These are phyloP conservation scores for Beauveria brongniartii DNA, from an alignment of 2,329 filamentous ascomycete species.

Conservation along the genomic window DNA sequence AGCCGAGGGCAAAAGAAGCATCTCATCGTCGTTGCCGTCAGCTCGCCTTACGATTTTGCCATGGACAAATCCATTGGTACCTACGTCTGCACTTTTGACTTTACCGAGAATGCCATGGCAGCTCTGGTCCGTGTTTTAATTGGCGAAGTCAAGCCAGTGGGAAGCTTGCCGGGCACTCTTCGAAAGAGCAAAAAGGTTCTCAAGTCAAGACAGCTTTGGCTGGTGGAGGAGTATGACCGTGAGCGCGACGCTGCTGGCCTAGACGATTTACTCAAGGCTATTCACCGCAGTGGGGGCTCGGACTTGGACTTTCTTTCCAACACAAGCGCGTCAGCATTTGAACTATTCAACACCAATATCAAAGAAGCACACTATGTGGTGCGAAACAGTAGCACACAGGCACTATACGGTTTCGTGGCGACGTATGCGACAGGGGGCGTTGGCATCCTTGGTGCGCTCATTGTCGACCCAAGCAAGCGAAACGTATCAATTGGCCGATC, in stretches of 20 bases:
- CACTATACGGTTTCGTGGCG: conserved; percentile 84
- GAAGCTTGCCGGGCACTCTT: conserved; percentile 63
- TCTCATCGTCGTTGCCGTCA: conserved; percentile 83
- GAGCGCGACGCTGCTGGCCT: conserved; percentile 67
- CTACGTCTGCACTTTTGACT: conserved; percentile 93
- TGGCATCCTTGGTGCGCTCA: conserved; percentile 75
- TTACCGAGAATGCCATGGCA: conserved; percentile 84
- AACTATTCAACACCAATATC: conserved; percentile 61
- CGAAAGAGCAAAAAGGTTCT: conserved; percentile 80
- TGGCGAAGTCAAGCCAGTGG: conserved; percentile 58
- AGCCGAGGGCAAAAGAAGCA: conserved; percentile 78
- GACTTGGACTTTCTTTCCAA: conserved; percentile 62
- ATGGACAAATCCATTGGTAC: conserved; percentile 86
- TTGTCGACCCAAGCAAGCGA: conserved; percentile 79
- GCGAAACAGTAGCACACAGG: conserved; percentile 84
- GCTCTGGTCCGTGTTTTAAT: conserved; percentile 78
- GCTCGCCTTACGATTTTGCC: conserved; percentile 93
- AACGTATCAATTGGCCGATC: conserved; percentile 88
- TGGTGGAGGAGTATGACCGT: conserved; percentile 81
- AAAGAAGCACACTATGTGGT: conserved; percentile 86
- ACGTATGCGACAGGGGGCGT: conserved; percentile 70
- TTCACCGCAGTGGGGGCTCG: conserved; percentile 59
- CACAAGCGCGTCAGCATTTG: conserved; percentile 66
- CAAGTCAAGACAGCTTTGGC: conserved; percentile 89
- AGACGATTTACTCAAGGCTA: conserved; percentile 62